A percentile compares a stretch with the other conserved stretches of the same genome.
phyloP scores from a whole-genome alignment of 192 early-diverging fungal genomes.

The Physocladia obscura region DNA sequence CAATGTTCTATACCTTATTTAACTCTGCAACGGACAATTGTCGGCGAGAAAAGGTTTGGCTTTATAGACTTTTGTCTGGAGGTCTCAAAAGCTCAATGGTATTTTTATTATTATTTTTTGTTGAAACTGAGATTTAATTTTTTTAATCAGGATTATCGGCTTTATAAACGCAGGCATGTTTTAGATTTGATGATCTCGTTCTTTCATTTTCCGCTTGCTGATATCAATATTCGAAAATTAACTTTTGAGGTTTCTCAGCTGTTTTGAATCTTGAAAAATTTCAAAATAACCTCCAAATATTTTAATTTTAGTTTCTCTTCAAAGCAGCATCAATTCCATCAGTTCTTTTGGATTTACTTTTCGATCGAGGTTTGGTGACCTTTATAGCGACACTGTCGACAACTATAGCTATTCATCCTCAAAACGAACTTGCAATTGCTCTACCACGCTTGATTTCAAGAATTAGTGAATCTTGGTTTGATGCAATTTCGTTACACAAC shows the following conservation, averaged over 20 bases:
- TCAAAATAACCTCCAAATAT: too few species aligned
- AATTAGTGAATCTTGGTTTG: constrained; percentile 10
- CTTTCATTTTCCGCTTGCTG: constrained; percentile 68
- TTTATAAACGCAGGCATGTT: constrained; percentile 69
- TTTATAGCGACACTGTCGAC: constrained; percentile 48
- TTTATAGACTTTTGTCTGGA: constrained; percentile 61
- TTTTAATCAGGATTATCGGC: constrained; percentile 56
- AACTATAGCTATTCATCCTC: constrained; percentile 22
- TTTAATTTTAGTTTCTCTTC: constrained; percentile 50
- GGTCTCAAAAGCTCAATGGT: constrained; percentile 59
- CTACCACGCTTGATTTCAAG: constrained; percentile 21
- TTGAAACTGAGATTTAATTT: constrained; percentile 2
- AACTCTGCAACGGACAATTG: constrained; percentile 62
- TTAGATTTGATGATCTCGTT: constrained; percentile 67
- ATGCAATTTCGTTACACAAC: not conserved
- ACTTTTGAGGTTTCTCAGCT: constrained; percentile 23
- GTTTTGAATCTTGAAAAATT: not conserved
- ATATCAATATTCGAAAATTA: constrained; percentile 44
- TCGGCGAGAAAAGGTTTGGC: constrained; percentile 73
- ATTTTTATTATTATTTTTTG: not conserved
- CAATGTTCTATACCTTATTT: constrained; percentile 80
- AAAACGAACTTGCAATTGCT: constrained; percentile 19
- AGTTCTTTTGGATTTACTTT: constrained; percentile 57
- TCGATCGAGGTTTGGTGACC: constrained; percentile 57
- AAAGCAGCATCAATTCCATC: constrained; percentile 54